These are phyloP conservation scores for Xylariomycetidae sp. DNA, from an alignment of 2,329 filamentous ascomycete species.

Conservation along the genomic window DNA sequence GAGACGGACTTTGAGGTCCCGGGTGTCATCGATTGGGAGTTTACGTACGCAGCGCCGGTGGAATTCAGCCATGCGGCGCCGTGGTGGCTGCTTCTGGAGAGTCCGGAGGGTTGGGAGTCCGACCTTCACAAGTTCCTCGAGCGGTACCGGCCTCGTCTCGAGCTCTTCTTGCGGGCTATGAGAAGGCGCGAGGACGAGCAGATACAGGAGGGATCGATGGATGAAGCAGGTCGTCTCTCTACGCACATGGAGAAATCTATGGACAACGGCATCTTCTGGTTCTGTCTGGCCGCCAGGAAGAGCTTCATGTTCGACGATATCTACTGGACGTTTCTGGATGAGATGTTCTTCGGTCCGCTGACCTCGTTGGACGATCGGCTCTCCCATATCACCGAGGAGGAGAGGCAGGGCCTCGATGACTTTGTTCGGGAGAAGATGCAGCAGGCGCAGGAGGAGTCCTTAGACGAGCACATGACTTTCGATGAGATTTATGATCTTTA, in stretches of 20 bases:
- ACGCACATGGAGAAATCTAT: constrained; percentile 32
- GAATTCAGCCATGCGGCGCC: constrained; percentile 31
- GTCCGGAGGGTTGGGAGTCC: constrained; percentile 26
- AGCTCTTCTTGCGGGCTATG: constrained; percentile 29
- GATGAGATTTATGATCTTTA: no score
- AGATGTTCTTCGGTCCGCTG: constrained; percentile 28
- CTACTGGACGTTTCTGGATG: constrained; percentile 33
- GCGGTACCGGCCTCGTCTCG: constrained; percentile 27
- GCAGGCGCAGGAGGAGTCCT: no score
- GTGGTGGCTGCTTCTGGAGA: constrained; percentile 34
- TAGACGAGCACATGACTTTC: no score
- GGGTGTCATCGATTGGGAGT: constrained; percentile 38
- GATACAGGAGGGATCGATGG: constrained; percentile 7
- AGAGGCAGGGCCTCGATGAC: no score
- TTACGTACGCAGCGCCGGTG: constrained; percentile 28
- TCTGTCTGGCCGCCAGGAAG: constrained; percentile 32
- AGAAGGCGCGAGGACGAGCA: constrained; percentile 29
- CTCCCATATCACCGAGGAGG: no score
- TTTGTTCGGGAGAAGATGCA: no score
- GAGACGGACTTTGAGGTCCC: constrained; percentile 22
- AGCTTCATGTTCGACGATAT: constrained; percentile 34
- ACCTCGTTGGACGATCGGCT: no score
- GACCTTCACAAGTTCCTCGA: constrained; percentile 27
- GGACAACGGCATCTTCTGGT: constrained; percentile 28
- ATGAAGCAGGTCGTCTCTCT: constrained; percentile 18